These are phyloP conservation scores for Aspergillus unguis DNA, from an alignment of 2,329 filamentous ascomycete genomes.

Conservation along the genomic window DNA sequence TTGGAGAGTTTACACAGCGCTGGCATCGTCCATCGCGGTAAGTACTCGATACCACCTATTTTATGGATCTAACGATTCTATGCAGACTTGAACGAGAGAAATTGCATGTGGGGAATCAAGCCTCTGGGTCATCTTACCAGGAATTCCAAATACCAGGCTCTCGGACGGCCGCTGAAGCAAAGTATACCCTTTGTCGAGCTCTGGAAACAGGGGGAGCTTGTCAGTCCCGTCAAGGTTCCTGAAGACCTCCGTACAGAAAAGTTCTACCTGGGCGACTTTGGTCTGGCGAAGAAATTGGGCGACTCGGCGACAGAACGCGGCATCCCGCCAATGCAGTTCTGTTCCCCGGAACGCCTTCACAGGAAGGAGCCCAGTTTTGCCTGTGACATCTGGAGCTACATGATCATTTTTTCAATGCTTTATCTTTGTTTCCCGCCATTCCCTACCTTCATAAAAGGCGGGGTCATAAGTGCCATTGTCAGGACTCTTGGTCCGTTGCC, in stretches of 20 bases:
- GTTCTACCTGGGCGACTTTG: slow-evolving; percentile 32
- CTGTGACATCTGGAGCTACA: slow-evolving; percentile 34
- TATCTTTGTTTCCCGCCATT: slow-evolving; percentile 23
- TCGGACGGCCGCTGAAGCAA: slow-evolving; percentile 25
- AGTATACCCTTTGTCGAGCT: slow-evolving; percentile 23
- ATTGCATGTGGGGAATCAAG: slow-evolving; percentile 29
- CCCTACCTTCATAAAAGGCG: slow-evolving; percentile 12
- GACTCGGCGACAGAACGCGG: slow-evolving; percentile 6
- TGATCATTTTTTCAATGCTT: slow-evolving; percentile 27
- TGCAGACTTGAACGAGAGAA: slow-evolving; percentile 26
- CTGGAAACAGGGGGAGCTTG: slow-evolving; percentile 27
- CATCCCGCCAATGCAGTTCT: slow-evolving; percentile 15
- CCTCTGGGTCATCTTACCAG: slow-evolving; percentile 22
- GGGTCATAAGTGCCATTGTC: slow-evolving; percentile 21
- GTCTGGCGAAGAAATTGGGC: slow-evolving; percentile 23
- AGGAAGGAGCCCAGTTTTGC: slow-evolving; percentile 21
- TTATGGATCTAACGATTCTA: slow-evolving; percentile 13
- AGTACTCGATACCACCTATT: slow-evolving; percentile 7
- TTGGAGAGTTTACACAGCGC: slow-evolving; percentile 13
- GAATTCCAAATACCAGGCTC: slow-evolving; percentile 25
- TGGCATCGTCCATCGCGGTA: slow-evolving; percentile 27
- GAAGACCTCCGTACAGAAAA: slow-evolving; percentile 21
- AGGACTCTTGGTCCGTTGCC: slow-evolving; percentile 25
- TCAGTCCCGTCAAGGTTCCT: slow-evolving; percentile 20
- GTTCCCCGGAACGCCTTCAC: slow-evolving; percentile 29